Conservation (phyloP, 257 asterid genomes). For the Lavandula angustifolia region DNA sequence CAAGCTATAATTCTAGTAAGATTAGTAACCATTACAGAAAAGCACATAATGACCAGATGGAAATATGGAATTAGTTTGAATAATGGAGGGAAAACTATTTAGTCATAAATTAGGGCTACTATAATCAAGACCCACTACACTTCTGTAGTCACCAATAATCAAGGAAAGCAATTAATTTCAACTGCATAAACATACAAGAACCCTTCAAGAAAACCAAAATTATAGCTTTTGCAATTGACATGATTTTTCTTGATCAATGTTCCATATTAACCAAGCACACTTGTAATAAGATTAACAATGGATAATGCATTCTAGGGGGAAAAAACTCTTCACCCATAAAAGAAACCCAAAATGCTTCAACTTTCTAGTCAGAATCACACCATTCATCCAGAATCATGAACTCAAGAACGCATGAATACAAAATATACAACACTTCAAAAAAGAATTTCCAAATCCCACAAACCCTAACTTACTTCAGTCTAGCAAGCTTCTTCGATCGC, state of each 20-base stretch:
- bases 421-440: background rate
- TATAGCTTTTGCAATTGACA: background rate
- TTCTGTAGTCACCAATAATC: too few species aligned
- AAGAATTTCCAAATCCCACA: background rate
- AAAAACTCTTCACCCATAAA: conserved; percentile 4
- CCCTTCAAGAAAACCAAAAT: background rate
- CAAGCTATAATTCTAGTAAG: background rate
- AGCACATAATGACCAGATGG: background rate
- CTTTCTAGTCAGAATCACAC: conserved; percentile 1
- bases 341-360: background rate
- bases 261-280: background rate
- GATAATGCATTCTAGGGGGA: too few species aligned
- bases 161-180: too few species aligned
- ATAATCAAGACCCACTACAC: too few species aligned
- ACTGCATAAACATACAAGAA: background rate
- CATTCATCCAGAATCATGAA: conserved; percentile 11
- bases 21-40: background rate
- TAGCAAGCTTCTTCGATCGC: conserved; percentile 62
- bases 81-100: background rate
- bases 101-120: background rate
- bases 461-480: conserved; percentile 59
- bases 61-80: background rate
- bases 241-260: background rate
- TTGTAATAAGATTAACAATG: background rate
- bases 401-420: conserved; percentile 4